These are phyloP conservation scores for Rozella allomycis DNA, from an alignment of 371 early-diverging fungal species.

Conservation along the genomic window DNA sequence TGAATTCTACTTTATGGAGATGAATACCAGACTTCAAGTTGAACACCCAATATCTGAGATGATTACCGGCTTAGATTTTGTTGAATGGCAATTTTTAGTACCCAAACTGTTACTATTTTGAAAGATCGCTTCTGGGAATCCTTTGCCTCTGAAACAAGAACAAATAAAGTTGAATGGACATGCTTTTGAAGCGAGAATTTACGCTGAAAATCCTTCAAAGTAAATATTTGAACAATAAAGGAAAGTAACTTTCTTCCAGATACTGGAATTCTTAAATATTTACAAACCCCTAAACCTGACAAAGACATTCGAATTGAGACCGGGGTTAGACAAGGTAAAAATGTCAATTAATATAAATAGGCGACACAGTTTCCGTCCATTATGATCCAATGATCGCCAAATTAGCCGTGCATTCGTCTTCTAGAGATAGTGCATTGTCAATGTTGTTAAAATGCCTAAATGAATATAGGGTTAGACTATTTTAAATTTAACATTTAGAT, in stretches of 20 bases:
- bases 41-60: constrained; percentile 92
- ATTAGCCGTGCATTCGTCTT: constrained; percentile 60
- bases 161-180: constrained; percentile 34
- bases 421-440: constrained; percentile 62
- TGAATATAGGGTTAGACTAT: constrained; percentile 65
- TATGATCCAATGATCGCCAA: constrained; percentile 98
- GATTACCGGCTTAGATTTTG: constrained; percentile 78
- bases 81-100: constrained; percentile 54
- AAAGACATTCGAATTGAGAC: constrained; percentile 61
- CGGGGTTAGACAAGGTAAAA: constrained; percentile 71
- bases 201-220: constrained; percentile 85
- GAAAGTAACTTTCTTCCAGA: constrained; percentile 64
- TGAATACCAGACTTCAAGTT: constrained; percentile 76
- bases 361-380: constrained; percentile 72
- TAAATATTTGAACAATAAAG: constrained; percentile 9
- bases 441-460: constrained; percentile 52
- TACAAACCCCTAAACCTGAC: constrained; percentile 51
- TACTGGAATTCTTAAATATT: constrained; percentile 73
- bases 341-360: too few relatives aligned
- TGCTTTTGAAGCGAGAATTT: constrained; percentile 91
- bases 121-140: neutral
- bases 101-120: constrained; percentile 23
- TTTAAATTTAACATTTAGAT: too few relatives aligned
- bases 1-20: constrained; percentile 87
- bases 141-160: neutral